phyloP scores from a whole-genome alignment of 352 stramenopile genomes.

The Phytophthora vignae region DNA sequence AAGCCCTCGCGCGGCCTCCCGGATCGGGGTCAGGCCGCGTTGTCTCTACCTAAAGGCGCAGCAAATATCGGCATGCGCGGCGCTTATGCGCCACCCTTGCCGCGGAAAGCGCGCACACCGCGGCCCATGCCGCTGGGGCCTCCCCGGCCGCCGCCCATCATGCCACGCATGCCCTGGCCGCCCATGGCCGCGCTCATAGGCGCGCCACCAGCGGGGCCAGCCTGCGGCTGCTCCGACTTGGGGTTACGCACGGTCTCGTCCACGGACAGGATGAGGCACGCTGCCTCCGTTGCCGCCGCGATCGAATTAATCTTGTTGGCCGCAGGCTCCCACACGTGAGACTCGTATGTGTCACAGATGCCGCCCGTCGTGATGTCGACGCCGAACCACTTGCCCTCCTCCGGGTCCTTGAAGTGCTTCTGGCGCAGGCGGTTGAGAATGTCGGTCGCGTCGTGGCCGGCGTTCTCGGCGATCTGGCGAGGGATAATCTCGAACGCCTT shows the following conservation, averaged over 20 bases:
- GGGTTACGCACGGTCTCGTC: conserved; percentile 99
- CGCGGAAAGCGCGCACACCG: conserved; percentile 80
- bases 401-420: conserved; percentile 95
- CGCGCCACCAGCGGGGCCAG: conserved; percentile 51
- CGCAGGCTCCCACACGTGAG: conserved; percentile 98
- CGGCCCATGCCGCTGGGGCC: conserved; percentile 76
- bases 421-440: conserved; percentile 97
- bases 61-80: conserved; percentile 12
- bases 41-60: conserved; percentile 51
- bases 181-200: conserved; percentile 93
- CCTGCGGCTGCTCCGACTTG: conserved; percentile 94
- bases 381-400: conserved; percentile 96
- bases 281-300: conserved; percentile 96
- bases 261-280: conserved; percentile 98
- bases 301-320: conserved; percentile 99
- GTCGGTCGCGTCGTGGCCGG: conserved; percentile 98
- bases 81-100: conserved; percentile 80
- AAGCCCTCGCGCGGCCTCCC: conserved; percentile 21
- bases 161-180: conserved; percentile 91
- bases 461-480: conserved; percentile 98
- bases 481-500: conserved; percentile 99
- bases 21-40: conserved; percentile 15
- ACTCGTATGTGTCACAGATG: conserved; percentile 98
- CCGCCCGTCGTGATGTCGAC: conserved; percentile 98
- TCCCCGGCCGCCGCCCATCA: conserved; percentile 83